Conservation (phyloP, 2,329 filamentous ascomycete species). For the Scleromitrula shiraiana region DNA sequence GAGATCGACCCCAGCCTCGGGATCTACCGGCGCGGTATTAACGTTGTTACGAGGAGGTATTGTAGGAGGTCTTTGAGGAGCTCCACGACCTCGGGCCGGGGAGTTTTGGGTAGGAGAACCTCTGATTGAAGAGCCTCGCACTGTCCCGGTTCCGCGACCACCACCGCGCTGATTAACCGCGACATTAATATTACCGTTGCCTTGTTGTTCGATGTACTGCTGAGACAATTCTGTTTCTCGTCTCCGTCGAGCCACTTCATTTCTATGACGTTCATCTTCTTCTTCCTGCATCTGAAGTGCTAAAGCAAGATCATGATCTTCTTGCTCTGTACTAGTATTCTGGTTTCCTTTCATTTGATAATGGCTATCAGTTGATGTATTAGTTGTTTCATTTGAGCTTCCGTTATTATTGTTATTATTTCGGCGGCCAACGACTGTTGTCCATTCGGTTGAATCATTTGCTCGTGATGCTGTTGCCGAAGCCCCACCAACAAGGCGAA, state of each 20-base stretch:
- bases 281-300: slow-evolving; percentile 92
- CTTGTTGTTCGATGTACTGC: slow-evolving; percentile 61
- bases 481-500: slow-evolving; percentile 67
- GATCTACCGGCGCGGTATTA: slow-evolving; percentile 17
- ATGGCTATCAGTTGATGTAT: neutral
- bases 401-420: neutral
- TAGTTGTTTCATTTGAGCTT: slow-evolving; percentile 2
- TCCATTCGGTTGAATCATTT: slow-evolving; percentile 17
- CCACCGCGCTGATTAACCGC: slow-evolving; percentile 23
- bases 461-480: slow-evolving; percentile 10
- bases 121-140: neutral
- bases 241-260: slow-evolving; percentile 50
- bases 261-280: slow-evolving; percentile 71
- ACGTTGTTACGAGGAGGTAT: slow-evolving; percentile 9
- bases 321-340: slow-evolving; percentile 45
- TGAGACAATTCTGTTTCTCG: slow-evolving; percentile 63
- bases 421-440: slow-evolving; percentile 13
- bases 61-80: slow-evolving; percentile 4
- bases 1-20: slow-evolving; percentile 39
- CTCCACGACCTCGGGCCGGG: slow-evolving; percentile 5
- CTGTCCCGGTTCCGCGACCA: neutral
- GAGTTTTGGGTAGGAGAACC: too few species aligned
- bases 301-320: slow-evolving; percentile 78
- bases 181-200: slow-evolving; percentile 29
- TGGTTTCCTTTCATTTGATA: slow-evolving; percentile 10